Base-by-base conservation (phyloP, 495 filamentous ascomycete genomes). In the Aspergillus indologenus region DNA sequence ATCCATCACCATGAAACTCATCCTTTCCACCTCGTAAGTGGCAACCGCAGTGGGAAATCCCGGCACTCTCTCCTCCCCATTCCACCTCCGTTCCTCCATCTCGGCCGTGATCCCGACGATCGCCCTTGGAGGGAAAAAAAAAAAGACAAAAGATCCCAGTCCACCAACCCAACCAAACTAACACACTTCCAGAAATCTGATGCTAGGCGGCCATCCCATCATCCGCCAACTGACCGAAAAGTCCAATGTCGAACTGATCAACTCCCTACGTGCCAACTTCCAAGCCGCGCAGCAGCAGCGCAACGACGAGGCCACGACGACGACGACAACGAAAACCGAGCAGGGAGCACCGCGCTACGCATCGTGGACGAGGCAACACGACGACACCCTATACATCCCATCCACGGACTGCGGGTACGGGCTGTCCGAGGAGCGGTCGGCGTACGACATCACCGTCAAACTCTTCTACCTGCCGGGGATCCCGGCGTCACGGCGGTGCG, bases 381-480 rank as follows among this genome's bases (percentile, higher is more conserved):
- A 77, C 8, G 79, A 76, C 42, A 77, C 78, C 3, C 80, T 92
- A 43, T 94, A 88, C 62, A 85, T 96, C 49, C 92, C 92, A 40
- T 81, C 86, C 45, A 83, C 90, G 54, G 84, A 91, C 68, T 90
- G 89, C 78, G 73, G 80, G n/a, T 70, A 78, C 17, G 86, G 87
- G 0, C 74, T 97, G 21, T 75, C 86, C 24, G 92, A 96, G 68
- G 90, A 94, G 63, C 80, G 86, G 5, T 75, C 80, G 55, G 84
- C 90, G 62, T 96, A 97, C 77, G 90, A 96, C 72, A 95, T 96
- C 68, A 97, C 92, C 0, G 85, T 90, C 45, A 97, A 97, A 69
- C 75, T 97, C 20, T 97, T 97, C 81, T 95, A 93, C 70, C 81
- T 96, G 18, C 90, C 91, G 3, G 81, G 81, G 24, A 83, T 89